Percentiles rank a stretch among this genome's conserved stretches.
These are phyloP conservation scores for Talaromyces islandicus DNA, from an alignment of 2,329 filamentous ascomycete species.

Conservation along the genomic window DNA sequence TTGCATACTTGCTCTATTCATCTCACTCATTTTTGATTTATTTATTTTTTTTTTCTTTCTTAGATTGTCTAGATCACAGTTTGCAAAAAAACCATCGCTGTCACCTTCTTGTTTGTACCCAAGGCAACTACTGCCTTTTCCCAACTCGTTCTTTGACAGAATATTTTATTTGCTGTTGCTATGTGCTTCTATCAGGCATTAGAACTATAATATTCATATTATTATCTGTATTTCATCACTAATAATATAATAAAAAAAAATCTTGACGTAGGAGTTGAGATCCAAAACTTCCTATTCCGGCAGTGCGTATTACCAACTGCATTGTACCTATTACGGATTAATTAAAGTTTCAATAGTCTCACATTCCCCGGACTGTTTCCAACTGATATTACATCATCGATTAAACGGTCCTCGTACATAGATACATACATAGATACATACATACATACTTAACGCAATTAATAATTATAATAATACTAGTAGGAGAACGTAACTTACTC, in stretches of 20 bases:
- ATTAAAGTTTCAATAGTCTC: background rate
- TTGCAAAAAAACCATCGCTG: background rate
- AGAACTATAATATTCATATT: background rate
- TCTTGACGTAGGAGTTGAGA: background rate
- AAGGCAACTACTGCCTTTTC: background rate
- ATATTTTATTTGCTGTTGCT: background rate
- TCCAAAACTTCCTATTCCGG: background rate
- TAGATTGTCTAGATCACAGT: background rate
- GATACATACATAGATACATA: background rate
- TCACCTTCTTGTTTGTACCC: background rate
- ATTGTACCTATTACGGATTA: background rate
- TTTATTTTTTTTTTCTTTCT: background rate
- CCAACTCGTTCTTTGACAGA: background rate
- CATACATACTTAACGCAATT: background rate
- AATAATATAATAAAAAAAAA: background rate
- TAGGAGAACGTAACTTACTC: no score
- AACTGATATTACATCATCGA: background rate
- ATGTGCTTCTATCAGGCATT: background rate
- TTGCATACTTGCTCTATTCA: background rate
- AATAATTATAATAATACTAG: no score
- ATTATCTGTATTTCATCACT: background rate
- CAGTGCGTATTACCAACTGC: background rate
- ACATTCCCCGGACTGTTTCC: background rate
- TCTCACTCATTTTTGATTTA: background rate
- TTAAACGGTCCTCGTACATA: background rate